These are phyloP conservation scores for Conticribra weissflogii DNA, from an alignment of 108 stramenopile genomes.

Conservation along the genomic window DNA sequence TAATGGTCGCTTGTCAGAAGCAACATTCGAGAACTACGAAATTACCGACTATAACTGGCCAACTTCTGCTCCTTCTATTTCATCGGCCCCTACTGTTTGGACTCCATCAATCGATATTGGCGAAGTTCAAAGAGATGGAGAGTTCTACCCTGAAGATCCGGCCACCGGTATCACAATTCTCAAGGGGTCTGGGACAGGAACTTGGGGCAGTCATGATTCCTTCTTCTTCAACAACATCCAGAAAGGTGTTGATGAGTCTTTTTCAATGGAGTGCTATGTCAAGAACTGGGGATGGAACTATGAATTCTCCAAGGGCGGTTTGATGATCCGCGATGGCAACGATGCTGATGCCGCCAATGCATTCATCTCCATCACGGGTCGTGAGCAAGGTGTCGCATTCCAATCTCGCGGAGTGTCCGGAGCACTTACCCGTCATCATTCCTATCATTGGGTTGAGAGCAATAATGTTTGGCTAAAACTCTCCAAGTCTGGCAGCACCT, in stretches of 20 bases:
- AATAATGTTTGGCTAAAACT: constrained; percentile 18
- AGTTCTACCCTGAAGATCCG: background rate
- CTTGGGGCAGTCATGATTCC: constrained; percentile 31
- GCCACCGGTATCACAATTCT: background rate
- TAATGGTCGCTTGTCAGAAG: background rate
- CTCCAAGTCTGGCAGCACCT: constrained; percentile 5
- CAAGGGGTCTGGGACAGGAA: constrained; percentile 25
- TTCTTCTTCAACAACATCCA: constrained; percentile 15
- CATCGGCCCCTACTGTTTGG: constrained; percentile 24
- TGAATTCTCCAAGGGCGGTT: constrained; percentile 19
- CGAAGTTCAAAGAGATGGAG: constrained; percentile 3
- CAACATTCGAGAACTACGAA: constrained; percentile 21
- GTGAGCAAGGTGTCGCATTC: constrained; percentile 10
- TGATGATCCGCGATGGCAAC: constrained; percentile 27
- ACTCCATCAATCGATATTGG: constrained; percentile 20
- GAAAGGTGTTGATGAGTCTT: background rate
- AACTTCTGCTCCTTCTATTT: constrained; percentile 17
- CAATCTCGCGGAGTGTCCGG: constrained; percentile 14
- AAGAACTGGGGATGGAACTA: constrained; percentile 5
- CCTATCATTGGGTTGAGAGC: background rate
- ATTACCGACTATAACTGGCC: constrained; percentile 14
- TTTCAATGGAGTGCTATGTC: constrained; percentile 12
- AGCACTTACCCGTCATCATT: background rate
- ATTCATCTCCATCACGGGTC: constrained; percentile 15
- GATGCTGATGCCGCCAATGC: constrained; percentile 21